Percentiles rank a stretch among this genome's conserved stretches.
Conservation (phyloP, 73 alveolate genomes). For the Paramecium biaurelia region DNA sequence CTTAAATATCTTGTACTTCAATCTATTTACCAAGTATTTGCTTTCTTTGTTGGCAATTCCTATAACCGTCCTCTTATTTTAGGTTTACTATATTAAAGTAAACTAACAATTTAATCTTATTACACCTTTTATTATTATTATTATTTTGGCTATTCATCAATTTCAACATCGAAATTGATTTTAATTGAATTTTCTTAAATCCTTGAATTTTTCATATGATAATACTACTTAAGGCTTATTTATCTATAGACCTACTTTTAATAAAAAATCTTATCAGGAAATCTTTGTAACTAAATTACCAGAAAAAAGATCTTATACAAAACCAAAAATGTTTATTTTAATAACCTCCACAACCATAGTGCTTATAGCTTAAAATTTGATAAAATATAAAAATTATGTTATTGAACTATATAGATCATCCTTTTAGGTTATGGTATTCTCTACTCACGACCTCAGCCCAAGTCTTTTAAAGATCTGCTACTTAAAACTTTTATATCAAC, state of each 20-base stretch:
- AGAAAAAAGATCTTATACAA: background rate
- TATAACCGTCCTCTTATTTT: slow-evolving; percentile 35
- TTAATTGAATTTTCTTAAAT: background rate
- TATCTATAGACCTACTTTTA: background rate
- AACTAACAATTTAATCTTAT: slow-evolving; percentile 13
- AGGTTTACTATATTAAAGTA: background rate
- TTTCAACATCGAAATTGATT: slow-evolving; percentile 19
- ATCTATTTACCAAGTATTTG: slow-evolving; percentile 29
- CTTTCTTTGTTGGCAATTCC: background rate
- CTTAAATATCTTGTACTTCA: background rate
- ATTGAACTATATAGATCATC: background rate
- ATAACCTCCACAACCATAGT: background rate
- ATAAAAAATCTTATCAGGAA: background rate
- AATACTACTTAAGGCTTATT: background rate
- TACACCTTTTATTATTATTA: background rate
- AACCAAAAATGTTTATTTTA: slow-evolving; percentile 5
- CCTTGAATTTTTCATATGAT: background rate
- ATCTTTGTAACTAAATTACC: background rate
- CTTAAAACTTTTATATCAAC: background rate
- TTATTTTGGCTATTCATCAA: slow-evolving; percentile 8
- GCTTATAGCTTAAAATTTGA: too few relatives aligned
- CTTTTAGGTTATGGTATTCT: background rate
- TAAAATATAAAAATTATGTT: too few relatives aligned
- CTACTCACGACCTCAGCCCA: background rate
- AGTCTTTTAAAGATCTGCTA: background rate